These are phyloP conservation scores for Domatiomyces globalis DNA, from an alignment of 2,329 filamentous ascomycete genomes.

Conservation along the genomic window DNA sequence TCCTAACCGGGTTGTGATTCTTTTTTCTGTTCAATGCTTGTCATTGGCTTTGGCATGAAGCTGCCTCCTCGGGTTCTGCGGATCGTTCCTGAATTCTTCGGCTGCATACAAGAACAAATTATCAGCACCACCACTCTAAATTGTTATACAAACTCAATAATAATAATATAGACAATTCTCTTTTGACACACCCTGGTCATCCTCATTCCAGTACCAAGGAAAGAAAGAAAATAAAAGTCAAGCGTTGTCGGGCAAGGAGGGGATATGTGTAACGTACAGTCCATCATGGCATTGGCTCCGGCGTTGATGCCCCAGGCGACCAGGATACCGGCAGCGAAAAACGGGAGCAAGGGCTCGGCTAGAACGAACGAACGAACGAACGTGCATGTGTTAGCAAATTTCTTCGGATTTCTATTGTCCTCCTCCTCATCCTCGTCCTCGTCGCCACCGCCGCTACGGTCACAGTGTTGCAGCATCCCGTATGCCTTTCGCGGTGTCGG, in stretches of 20 bases:
- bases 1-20: slow-evolving; percentile 2
- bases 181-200: neutral
- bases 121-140: slow-evolving; percentile 14
- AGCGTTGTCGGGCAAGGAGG: slow-evolving; percentile 52
- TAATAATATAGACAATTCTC: too few species aligned
- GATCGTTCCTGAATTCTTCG: slow-evolving; percentile 94
- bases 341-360: slow-evolving; percentile 86
- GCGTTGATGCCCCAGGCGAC: slow-evolving; percentile 88
- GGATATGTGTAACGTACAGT: slow-evolving; percentile 50
- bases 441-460: too few species aligned
- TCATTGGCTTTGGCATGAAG: slow-evolving; percentile 8
- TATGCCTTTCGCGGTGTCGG: neutral
- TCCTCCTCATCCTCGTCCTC: too few species aligned
- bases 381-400: neutral
- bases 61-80: slow-evolving; percentile 51
- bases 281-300: slow-evolving; percentile 59
- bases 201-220: neutral
- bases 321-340: slow-evolving; percentile 83
- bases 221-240: slow-evolving; percentile 42
- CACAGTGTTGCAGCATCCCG: too few species aligned
- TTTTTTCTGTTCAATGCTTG: neutral
- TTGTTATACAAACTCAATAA: too few species aligned
- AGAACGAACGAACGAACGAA: slow-evolving; percentile 20
- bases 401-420: neutral
- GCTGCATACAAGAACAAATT: slow-evolving; percentile 37